Evolutionary conservation across 148 eudicot genomes (phyloP), one percentile per base, ranked within the genome.

Genomic region (Bassia scoparia): DNA sequence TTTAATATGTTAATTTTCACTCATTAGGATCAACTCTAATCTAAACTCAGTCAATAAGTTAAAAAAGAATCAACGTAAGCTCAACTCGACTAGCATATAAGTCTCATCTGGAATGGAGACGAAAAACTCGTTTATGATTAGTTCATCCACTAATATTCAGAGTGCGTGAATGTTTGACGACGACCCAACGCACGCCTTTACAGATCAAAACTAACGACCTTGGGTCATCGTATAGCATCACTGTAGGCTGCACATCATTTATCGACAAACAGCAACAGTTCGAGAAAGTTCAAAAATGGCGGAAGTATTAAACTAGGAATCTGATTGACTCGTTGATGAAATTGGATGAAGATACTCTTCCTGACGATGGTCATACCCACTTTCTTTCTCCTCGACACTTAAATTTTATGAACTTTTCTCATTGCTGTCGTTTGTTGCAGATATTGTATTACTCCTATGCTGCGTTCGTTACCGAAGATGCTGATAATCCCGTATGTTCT

Each of bases 301-400:
- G 37, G 91, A 88, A 38, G 7, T 58, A 2, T 73, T 88, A 69
- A 93, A 87, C 83, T 50, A 86, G 61, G 98, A 75, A 88, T 27
- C 79, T 93, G 29, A 88, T 93, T 30, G 98, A 93, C 46, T 93
- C 5, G 92, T 93, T 20, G 98, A 93, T 61, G 96, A 93, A 66
- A 89, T 37, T 93, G 98, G 96, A 89, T 90, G 98, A 80, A 78
- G 98, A 93, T 64, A 90, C 92, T 71, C 94, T 93, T 33, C 98
- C 96, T 23, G 53, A 79, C 33, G 98, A 93, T 63, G 98, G 98
- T 90, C 74, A 3, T 30, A 21, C 53, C 38, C 23, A 26, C 8
- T n/a, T 17, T n/a, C 15, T 23, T 35, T 9, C 37, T 65, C 73
- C 41, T 12, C 48, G 26, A 66, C 34, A 55, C 14, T 35, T 26